Percentiles rank a stretch among this genome's conserved stretches.
Evolutionary conservation across 306 rosid genomes (phyloP).

Genomic region (Ochetophila trinervis): DNA sequence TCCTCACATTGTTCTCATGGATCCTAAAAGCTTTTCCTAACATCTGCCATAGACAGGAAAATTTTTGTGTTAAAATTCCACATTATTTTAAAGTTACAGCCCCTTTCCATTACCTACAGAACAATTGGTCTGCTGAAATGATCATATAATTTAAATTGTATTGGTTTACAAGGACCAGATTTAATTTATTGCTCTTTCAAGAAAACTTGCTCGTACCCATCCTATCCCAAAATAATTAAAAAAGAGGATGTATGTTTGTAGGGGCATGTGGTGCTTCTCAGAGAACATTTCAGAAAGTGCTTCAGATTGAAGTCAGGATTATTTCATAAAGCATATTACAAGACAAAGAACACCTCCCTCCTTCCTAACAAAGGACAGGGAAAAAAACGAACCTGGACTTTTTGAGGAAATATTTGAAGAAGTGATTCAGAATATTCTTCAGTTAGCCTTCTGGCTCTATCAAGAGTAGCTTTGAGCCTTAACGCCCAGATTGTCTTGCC

Average conservation of each 20-base stretch:
- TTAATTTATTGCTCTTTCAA: neutral
- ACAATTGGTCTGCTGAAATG: neutral
- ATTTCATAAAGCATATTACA: neutral
- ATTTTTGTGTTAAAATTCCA: neutral
- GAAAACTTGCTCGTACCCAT: neutral
- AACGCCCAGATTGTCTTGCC: slow-evolving; percentile 84
- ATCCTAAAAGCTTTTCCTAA: slow-evolving; percentile 87
- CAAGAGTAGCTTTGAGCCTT: slow-evolving; percentile 93
- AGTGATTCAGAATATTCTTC: slow-evolving; percentile 95
- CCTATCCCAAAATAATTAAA: neutral
- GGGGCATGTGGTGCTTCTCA: slow-evolving; percentile 4
- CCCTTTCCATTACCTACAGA: neutral
- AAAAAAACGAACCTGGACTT: slow-evolving; percentile 63
- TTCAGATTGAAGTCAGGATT: neutral
- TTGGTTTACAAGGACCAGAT: neutral
- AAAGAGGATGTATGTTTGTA: neutral
- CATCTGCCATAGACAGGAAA: slow-evolving; percentile 44
- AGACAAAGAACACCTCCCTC: neutral
- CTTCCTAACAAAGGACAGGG: neutral
- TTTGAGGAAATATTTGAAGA: slow-evolving; percentile 86
- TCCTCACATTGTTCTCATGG: slow-evolving; percentile 80
- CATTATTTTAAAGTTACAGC: neutral
- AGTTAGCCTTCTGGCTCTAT: slow-evolving; percentile 88
- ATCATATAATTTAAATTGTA: neutral
- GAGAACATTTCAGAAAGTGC: neutral